Evolutionary conservation across 805 yeast genomes (phyloP).

Genomic region (Torulaspora gathmanii): DNA sequence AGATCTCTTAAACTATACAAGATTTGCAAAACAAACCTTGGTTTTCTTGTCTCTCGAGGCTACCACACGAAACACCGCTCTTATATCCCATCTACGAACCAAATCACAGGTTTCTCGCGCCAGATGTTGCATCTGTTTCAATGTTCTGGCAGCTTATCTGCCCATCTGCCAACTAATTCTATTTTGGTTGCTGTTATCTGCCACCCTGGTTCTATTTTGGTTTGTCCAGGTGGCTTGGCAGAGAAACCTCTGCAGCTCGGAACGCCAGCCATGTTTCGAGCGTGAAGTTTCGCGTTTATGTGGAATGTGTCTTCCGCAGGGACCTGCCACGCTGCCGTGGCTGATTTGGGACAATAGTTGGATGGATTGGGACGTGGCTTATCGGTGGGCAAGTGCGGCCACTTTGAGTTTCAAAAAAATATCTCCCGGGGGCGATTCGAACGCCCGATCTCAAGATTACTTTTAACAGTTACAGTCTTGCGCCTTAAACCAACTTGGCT

Average conservation of each 20-base stretch:
- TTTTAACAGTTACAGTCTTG: conserved; percentile 35
- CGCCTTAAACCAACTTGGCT: conserved; percentile 39
- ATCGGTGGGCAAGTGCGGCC: not conserved
- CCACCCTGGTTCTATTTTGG: not conserved
- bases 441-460: conserved; percentile 40
- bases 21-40: too few relatives aligned
- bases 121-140: not conserved
- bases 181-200: not conserved
- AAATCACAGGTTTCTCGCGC: not conserved
- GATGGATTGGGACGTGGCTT: too few relatives aligned
- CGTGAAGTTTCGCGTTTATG: too few relatives aligned
- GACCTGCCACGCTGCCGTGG: too few relatives aligned
- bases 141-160: not conserved
- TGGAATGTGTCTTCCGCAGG: too few relatives aligned
- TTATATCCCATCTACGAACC: not conserved
- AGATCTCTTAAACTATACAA: not conserved
- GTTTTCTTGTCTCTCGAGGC: too few relatives aligned
- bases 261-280: too few relatives aligned
- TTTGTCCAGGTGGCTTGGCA: not conserved
- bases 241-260: not conserved
- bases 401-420: conserved; percentile 11
- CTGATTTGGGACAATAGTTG: too few relatives aligned
- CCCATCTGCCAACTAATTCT: not conserved
- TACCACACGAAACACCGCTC: not conserved
- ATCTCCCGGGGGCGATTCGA: conserved; percentile 41